phyloP scores from a whole-genome alignment of 1,284 basidiomycete species.

The Mrakiaceae sp. region DNA sequence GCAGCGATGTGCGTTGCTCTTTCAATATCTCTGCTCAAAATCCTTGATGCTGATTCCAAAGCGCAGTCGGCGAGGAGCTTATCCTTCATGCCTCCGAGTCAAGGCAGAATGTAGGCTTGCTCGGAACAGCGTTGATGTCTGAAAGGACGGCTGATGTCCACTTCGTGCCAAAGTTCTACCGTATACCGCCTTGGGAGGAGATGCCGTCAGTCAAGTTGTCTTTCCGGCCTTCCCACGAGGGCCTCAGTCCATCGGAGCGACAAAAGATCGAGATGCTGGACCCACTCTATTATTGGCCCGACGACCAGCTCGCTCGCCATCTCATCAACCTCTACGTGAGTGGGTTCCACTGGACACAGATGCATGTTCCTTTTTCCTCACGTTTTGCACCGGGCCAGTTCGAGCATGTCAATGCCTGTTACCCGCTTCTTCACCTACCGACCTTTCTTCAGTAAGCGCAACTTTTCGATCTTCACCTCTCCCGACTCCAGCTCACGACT shows the following conservation, averaged over 20 bases:
- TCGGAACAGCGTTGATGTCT: not conserved
- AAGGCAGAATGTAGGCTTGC: constrained; percentile 6
- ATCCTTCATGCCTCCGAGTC: not conserved
- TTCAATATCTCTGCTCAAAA: no score
- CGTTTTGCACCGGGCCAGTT: constrained; percentile 35
- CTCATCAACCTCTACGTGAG: constrained; percentile 52
- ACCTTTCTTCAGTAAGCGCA: constrained; percentile 46
- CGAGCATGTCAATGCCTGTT: constrained; percentile 45
- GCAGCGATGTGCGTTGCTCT: no score
- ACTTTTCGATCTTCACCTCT: no score
- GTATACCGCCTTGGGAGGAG: not conserved
- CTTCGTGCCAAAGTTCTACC: constrained; percentile 5
- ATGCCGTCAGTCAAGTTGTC: no score
- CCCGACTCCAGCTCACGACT: no score
- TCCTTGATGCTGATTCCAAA: no score
- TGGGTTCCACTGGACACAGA: no score
- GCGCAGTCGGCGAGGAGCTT: no score
- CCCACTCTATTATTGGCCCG: constrained; percentile 28
- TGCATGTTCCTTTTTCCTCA: no score
- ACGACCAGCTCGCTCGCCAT: constrained; percentile 45
- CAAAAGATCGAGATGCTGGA: constrained; percentile 1
- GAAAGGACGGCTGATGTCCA: not conserved
- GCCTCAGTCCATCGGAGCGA: not conserved
- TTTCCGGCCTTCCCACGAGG: not conserved
- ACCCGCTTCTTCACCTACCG: constrained; percentile 63